These are phyloP conservation scores for Xylariaceae sp. DNA, from an alignment of 2,329 filamentous ascomycete genomes.

Conservation along the genomic window DNA sequence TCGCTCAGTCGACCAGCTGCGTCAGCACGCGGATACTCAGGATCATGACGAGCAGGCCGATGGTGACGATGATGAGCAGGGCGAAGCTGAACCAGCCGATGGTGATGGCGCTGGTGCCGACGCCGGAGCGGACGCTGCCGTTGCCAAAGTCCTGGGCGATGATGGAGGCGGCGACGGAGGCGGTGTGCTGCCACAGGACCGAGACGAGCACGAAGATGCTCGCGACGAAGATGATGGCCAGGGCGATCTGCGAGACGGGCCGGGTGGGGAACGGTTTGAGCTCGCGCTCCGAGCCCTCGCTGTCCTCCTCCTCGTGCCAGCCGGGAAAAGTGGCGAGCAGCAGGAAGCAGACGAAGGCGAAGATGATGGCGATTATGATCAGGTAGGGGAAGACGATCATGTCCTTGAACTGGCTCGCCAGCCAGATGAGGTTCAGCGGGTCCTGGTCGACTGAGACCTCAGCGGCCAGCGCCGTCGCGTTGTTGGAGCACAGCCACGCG, in stretches of 20 bases:
- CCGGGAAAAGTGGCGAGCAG: slow-evolving; percentile 94
- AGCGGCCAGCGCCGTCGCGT: slow-evolving; percentile 86
- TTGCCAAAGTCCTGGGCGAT: slow-evolving; percentile 52
- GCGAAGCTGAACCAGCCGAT: slow-evolving; percentile 97
- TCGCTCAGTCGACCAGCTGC: slow-evolving; percentile 39
- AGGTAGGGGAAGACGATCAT: slow-evolving; percentile 97
- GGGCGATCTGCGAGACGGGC: slow-evolving; percentile 83
- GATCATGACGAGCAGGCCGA: slow-evolving; percentile 93
- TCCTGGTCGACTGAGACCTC: slow-evolving; percentile 87
- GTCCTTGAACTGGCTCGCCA: slow-evolving; percentile 95
- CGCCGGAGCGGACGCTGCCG: slow-evolving; percentile 27
- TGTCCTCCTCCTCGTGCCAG: slow-evolving; percentile 89
- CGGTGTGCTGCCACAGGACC: slow-evolving; percentile 86
- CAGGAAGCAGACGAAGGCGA: slow-evolving; percentile 92
- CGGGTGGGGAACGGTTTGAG: slow-evolving; percentile 91
- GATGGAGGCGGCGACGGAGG: slow-evolving; percentile 87
- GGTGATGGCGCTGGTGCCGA: slow-evolving; percentile 76
- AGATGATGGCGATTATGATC: slow-evolving; percentile 94
- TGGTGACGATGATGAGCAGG: slow-evolving; percentile 87
- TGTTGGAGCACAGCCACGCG: slow-evolving; percentile 92
- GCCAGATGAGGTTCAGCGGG: slow-evolving; percentile 93
- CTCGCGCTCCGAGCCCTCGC: slow-evolving; percentile 73
- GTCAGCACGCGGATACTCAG: slow-evolving; percentile 78
- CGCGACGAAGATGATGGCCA: slow-evolving; percentile 82
- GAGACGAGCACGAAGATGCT: slow-evolving; percentile 68